Evolutionary conservation across 768 basidiomycete genomes (phyloP).

Genomic region (Leccinum arenicola): DNA sequence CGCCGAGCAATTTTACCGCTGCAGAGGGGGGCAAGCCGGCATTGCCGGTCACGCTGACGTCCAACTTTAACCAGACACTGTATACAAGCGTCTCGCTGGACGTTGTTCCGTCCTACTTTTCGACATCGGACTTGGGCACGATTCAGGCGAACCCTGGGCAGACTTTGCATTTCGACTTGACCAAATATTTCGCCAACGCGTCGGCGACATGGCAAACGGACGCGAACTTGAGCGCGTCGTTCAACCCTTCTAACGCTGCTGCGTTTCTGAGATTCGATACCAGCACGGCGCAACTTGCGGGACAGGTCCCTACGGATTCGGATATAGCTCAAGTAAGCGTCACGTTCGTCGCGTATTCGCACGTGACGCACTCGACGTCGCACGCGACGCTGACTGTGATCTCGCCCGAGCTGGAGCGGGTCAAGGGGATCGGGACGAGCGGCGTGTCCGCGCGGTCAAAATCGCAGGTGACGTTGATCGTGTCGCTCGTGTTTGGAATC

Average conservation of each 20-base stretch:
- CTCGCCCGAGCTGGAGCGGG: slow-evolving; percentile 39
- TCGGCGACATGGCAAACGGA: slow-evolving; percentile 36
- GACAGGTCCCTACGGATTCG: slow-evolving; percentile 51
- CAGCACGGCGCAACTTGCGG: slow-evolving; percentile 44
- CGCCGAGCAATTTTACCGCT: slow-evolving; percentile 44
- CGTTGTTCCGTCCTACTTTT: slow-evolving; percentile 73
- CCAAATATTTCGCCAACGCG: slow-evolving; percentile 52
- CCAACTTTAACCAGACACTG: slow-evolving; percentile 66
- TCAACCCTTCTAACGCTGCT: slow-evolving; percentile 47
- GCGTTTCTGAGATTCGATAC: slow-evolving; percentile 56
- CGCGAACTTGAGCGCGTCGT: slow-evolving; percentile 53
- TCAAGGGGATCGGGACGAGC: slow-evolving; percentile 32
- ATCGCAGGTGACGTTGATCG: slow-evolving; percentile 50
- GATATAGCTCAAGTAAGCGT: slow-evolving; percentile 41
- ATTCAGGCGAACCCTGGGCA: slow-evolving; percentile 52
- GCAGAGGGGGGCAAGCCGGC: slow-evolving; percentile 31
- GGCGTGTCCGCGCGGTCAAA: slow-evolving; percentile 44
- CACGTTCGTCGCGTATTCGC: slow-evolving; percentile 69
- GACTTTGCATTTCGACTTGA: slow-evolving; percentile 51
- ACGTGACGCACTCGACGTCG: slow-evolving; percentile 65
- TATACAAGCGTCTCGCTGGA: slow-evolving; percentile 62
- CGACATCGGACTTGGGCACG: slow-evolving; percentile 51
- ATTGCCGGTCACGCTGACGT: slow-evolving; percentile 61
- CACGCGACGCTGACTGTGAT: slow-evolving; percentile 56
- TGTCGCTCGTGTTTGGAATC: slow-evolving; percentile 60